phyloP scores from a whole-genome alignment of 345 rosid species.

The Sonneratia alba region DNA sequence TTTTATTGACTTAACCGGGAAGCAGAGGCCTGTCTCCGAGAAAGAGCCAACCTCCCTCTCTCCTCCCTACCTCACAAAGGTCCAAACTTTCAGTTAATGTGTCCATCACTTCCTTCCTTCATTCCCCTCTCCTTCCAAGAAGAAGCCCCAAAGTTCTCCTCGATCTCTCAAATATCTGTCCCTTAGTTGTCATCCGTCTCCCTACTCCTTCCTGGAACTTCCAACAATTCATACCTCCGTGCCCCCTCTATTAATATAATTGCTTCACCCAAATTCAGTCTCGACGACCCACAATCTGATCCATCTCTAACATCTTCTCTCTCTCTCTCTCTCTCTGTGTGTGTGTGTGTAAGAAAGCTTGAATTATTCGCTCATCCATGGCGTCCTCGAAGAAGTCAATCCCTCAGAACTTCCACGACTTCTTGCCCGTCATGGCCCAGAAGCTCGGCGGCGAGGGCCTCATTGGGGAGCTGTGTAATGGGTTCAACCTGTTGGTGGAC shows the following conservation, averaged over 20 bases:
- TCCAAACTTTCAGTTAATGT: background rate
- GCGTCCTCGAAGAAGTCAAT: slow-evolving; percentile 21
- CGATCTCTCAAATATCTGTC: slow-evolving; percentile 16
- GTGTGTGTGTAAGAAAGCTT: background rate
- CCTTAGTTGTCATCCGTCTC: slow-evolving; percentile 46
- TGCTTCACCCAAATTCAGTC: background rate
- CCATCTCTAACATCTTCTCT: slow-evolving; percentile 1
- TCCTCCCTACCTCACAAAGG: background rate
- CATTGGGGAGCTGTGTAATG: slow-evolving; percentile 70
- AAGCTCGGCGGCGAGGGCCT: slow-evolving; percentile 79
- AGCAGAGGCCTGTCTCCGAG: background rate
- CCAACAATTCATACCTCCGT: background rate
- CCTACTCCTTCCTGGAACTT: slow-evolving; percentile 47
- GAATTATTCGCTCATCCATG: slow-evolving; percentile 20
- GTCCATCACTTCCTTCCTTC: background rate
- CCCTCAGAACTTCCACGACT: slow-evolving; percentile 39
- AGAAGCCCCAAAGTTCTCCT: background rate
- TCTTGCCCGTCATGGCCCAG: slow-evolving; percentile 64
- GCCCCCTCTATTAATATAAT: slow-evolving; percentile 13
- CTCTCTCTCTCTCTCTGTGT: background rate
- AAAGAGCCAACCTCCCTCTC: background rate
- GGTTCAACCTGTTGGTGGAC: slow-evolving; percentile 65
- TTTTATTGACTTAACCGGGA: too few relatives aligned
- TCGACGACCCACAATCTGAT: background rate
- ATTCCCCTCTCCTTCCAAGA: slow-evolving; percentile 1